Base-by-base conservation (phyloP, 2,329 filamentous ascomycete genomes). In the Colletotrichum nymphaeae region DNA sequence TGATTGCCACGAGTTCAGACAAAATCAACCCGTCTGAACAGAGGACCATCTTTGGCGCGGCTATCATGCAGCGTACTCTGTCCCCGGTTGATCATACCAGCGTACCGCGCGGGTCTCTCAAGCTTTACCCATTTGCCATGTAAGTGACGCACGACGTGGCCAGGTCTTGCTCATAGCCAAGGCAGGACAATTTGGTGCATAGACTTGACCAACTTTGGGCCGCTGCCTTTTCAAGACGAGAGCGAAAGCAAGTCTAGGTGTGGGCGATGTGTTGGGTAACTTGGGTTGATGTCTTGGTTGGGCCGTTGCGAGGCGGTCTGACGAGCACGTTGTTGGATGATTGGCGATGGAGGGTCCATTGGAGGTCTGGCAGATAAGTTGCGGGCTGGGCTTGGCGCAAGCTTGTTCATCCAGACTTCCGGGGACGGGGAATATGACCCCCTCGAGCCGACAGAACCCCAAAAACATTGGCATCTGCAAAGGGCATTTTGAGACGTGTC, bases 251-350 rank as follows among this genome's bases (percentile, higher is more conserved):
- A 52, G 32, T 37, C 30, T 22, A 28, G 35, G 49, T 11, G 64
- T 58, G 55, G 67, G 28, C 19, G 30, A 30, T 46, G 16, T 42
- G 14, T 7, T 42, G 22, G 16, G 16, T 26, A 55, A 16, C 9
- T 49, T 49, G 42, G 19, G 46, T 37, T 46, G 58, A 58, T 37
- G 58, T 72, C 52, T 53, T 59, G 49, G 69, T 60, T 72, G 63
- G 71, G 52, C 56, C 32, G 63, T 58, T 63, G 49, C 24, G 68
- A 74, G 68, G 70, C 65, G 70, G 66, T 75, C 71, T 74, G 66
- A 35, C 57, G 64, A 69, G 69, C 74, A 75, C 74, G 74, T 75
- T 75, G 74, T 55, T 42, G 66, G 63, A 75, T 75, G 74, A 75
- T 75, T 75, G 74, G 74, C 69, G 63, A 53, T 22, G 64, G 35